Conservation (phyloP, 2,329 filamentous ascomycete genomes). For the Sporothrix phasma region DNA sequence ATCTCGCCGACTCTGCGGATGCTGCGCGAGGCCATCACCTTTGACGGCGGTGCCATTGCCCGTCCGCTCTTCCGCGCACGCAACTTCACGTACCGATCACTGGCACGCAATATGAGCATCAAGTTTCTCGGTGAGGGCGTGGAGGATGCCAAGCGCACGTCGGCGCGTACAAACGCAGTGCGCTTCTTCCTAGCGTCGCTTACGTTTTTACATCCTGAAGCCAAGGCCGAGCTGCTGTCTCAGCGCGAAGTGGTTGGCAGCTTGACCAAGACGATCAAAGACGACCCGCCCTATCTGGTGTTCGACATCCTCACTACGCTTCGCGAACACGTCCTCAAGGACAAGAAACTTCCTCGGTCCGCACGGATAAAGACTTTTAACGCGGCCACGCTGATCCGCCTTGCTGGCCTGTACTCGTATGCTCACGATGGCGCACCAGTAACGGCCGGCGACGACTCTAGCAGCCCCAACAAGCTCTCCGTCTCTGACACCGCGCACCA, state of each 20-base stretch:
- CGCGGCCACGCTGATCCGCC: slow-evolving; percentile 58
- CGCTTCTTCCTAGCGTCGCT: slow-evolving; percentile 72
- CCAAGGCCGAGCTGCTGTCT: slow-evolving; percentile 73
- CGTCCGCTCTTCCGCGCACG: slow-evolving; percentile 67
- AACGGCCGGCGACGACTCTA: slow-evolving; percentile 22
- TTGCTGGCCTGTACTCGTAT: slow-evolving; percentile 63
- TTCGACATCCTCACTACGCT: slow-evolving; percentile 64
- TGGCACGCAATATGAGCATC: slow-evolving; percentile 74
- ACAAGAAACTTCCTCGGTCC: slow-evolving; percentile 61
- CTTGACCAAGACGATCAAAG: slow-evolving; percentile 65
- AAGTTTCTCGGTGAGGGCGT: slow-evolving; percentile 46
- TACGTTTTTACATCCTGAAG: slow-evolving; percentile 64
- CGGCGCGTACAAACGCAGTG: slow-evolving; percentile 72
- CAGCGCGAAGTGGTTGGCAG: slow-evolving; percentile 61
- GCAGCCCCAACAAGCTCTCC: slow-evolving; percentile 33
- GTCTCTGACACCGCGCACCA: slow-evolving; percentile 63
- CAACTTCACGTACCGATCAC: slow-evolving; percentile 66
- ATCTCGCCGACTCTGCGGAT: slow-evolving; percentile 82
- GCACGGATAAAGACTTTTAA: slow-evolving; percentile 69
- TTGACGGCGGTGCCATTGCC: slow-evolving; percentile 77
- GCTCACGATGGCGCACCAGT: slow-evolving; percentile 52
- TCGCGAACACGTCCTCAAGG: slow-evolving; percentile 61
- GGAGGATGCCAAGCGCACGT: slow-evolving; percentile 61
- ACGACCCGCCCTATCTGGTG: slow-evolving; percentile 67
- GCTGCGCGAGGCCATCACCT: slow-evolving; percentile 71